These are phyloP conservation scores for Chrysanthemum seticuspe DNA, from an alignment of 129 eudicot species.

Conservation along the genomic window DNA sequence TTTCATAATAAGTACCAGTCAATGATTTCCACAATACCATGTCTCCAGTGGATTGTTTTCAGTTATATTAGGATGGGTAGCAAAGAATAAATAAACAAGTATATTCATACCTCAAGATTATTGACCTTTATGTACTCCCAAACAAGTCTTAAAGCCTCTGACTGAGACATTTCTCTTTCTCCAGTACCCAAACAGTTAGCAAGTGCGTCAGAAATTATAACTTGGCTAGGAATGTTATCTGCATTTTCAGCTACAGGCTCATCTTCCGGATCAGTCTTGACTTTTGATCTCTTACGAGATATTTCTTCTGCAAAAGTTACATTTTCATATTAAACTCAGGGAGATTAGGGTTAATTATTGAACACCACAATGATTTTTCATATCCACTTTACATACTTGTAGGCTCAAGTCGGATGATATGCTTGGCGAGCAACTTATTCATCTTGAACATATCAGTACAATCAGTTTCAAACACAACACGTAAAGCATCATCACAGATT, in stretches of 20 bases:
- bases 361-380: not conserved
- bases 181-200: conserved; percentile 69
- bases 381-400: conserved; percentile 49
- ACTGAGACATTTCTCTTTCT: conserved; percentile 73
- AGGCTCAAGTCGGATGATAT: conserved; percentile 81
- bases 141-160: conserved; percentile 69
- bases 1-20: not conserved
- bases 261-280: conserved; percentile 20
- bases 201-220: conserved; percentile 74
- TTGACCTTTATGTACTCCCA: conserved; percentile 86
- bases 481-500: conserved; percentile 87
- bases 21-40: not conserved
- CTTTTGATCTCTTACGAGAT: conserved; percentile 51
- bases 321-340: not conserved
- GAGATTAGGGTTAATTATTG: not conserved
- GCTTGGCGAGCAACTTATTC: conserved; percentile 92
- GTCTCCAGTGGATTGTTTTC: conserved; percentile 1
- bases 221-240: conserved; percentile 49
- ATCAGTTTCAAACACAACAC: conserved; percentile 81
- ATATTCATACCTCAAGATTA: conserved; percentile 66
- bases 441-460: conserved; percentile 94
- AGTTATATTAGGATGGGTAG: not conserved
- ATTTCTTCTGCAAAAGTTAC: conserved; percentile 55
- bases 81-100: not conserved
- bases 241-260: conserved; percentile 48